Evolutionary conservation across 768 basidiomycete species (phyloP).

Genomic region (Mycena sanguinolenta): DNA sequence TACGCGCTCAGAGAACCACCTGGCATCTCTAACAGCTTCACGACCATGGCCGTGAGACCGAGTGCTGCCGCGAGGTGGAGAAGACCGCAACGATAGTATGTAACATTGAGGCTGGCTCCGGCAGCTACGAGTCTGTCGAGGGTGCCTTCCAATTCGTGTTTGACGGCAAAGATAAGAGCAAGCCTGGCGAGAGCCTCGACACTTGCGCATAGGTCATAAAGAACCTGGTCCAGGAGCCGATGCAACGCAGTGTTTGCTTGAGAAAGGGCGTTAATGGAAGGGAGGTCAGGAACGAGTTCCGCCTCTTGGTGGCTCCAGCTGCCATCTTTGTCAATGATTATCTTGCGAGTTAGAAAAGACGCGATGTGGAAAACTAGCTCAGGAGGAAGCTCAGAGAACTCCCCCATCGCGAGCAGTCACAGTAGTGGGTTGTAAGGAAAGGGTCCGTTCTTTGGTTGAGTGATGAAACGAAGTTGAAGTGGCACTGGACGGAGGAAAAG

Average conservation of each 20-base stretch:
- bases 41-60: not conserved
- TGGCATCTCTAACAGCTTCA: not conserved
- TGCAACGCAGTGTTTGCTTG: not conserved
- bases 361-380: not conserved
- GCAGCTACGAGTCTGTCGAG: slow-evolving; percentile 3
- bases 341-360: not conserved
- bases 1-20: not conserved
- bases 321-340: too few species aligned
- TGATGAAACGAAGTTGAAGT: too few species aligned
- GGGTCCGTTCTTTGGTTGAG: too few species aligned
- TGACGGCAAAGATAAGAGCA: slow-evolving; percentile 7
- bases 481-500: too few species aligned
- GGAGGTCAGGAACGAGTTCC: not conserved
- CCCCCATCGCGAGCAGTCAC: too few species aligned
- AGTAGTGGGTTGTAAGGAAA: too few species aligned
- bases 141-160: slow-evolving; percentile 6
- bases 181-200: slow-evolving; percentile 1
- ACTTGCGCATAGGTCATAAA: not conserved
- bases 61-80: not conserved
- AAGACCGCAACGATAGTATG: not conserved
- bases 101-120: not conserved
- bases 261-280: not conserved
- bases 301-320: not conserved
- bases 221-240: not conserved
- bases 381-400: not conserved